Conservation (phyloP, 1,284 basidiomycete genomes). For the Cutaneotrichosporon curvatum region DNA sequence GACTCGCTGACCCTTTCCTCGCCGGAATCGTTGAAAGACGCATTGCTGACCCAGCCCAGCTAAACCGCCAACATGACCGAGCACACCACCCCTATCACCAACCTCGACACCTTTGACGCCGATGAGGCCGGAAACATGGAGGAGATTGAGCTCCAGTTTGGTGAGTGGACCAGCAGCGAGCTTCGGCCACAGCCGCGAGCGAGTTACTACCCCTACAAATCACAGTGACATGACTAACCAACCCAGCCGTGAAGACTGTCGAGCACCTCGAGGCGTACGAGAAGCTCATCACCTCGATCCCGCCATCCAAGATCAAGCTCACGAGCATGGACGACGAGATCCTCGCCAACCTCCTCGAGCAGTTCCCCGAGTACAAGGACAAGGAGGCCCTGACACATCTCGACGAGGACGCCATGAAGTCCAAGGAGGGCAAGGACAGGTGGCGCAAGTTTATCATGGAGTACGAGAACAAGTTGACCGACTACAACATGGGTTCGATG, state of each 20-base stretch:
- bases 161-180: background rate
- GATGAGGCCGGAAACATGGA: slow-evolving; percentile 78
- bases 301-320: slow-evolving; percentile 66
- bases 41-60: background rate
- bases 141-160: slow-evolving; percentile 96
- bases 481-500: slow-evolving; percentile 96
- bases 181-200: too few relatives aligned
- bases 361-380: slow-evolving; percentile 79
- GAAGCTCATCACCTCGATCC: slow-evolving; percentile 80
- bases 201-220: too few relatives aligned
- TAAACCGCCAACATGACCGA: slow-evolving; percentile 8
- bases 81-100: slow-evolving; percentile 3
- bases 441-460: slow-evolving; percentile 79
- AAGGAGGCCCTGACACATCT: slow-evolving; percentile 60
- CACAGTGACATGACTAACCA: background rate
- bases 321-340: slow-evolving; percentile 93
- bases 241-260: slow-evolving; percentile 81
- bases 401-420: slow-evolving; percentile 95
- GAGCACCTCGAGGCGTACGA: slow-evolving; percentile 96
- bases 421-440: slow-evolving; percentile 73
- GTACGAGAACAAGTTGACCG: slow-evolving; percentile 79
- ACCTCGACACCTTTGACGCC: slow-evolving; percentile 58
- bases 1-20: too few relatives aligned
- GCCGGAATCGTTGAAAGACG: too few relatives aligned
- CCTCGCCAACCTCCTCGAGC: slow-evolving; percentile 63